A percentile compares a stretch with the other conserved stretches of the same genome.
Conservation (phyloP, 2,329 filamentous ascomycete species). For the Hypoxylon sp. region DNA sequence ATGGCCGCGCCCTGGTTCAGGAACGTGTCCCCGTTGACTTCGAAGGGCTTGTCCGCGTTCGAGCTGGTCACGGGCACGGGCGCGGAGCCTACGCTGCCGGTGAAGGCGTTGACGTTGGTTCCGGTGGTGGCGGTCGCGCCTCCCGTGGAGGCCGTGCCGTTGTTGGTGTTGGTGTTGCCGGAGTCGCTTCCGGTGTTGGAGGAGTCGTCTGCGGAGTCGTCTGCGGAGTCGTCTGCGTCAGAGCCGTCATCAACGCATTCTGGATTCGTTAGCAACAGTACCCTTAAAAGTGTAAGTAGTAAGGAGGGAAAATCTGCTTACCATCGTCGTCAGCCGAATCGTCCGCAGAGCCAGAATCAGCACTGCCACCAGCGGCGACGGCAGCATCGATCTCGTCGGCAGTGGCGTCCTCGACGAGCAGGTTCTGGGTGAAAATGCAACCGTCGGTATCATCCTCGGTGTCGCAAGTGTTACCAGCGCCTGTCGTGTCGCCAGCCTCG, state of each 20-base stretch:
- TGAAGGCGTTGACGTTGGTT: constrained; percentile 57
- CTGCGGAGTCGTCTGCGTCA: constrained; percentile 17
- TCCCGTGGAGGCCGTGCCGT: constrained; percentile 10
- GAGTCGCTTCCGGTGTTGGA: constrained; percentile 10
- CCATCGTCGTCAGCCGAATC: constrained; percentile 20
- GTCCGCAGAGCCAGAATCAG: constrained; percentile 1
- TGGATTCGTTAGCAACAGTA: constrained; percentile 2
- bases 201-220: constrained; percentile 8
- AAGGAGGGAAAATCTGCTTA: background rate
- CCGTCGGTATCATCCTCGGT: constrained; percentile 57
- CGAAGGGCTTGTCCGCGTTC: constrained; percentile 54
- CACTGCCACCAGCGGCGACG: constrained; percentile 49
- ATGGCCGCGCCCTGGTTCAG: constrained; percentile 55
- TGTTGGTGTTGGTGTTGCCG: constrained; percentile 14
- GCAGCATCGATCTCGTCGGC: constrained; percentile 62
- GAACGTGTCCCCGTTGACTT: constrained; percentile 65
- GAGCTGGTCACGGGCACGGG: constrained; percentile 53
- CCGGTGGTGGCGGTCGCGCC: constrained; percentile 37
- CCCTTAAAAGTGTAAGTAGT: too few relatives aligned
- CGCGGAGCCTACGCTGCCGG: constrained; percentile 53
- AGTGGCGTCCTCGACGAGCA: constrained; percentile 63
- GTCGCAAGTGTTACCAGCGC: constrained; percentile 63
- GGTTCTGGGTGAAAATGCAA: constrained; percentile 64
- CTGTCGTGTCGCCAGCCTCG: constrained; percentile 51
- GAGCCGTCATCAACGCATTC: constrained; percentile 18